phyloP scores from a whole-genome alignment of 331 rosid genomes.

The Arachis monticola region DNA sequence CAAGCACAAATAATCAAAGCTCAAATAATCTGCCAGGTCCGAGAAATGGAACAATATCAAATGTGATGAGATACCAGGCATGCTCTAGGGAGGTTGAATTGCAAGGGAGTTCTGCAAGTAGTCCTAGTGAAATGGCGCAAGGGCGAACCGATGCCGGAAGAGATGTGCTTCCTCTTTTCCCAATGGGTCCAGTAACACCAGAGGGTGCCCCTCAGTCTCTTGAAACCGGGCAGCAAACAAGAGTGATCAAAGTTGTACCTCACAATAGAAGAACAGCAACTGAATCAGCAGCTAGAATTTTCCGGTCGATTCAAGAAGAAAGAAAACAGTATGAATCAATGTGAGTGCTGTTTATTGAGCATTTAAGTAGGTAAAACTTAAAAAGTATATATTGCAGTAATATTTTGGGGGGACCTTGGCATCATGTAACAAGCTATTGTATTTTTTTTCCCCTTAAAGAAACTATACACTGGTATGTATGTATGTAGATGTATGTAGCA shows the following conservation, averaged over 20 bases:
- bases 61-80: constrained; percentile 45
- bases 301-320: constrained; percentile 88
- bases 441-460: constrained; percentile 39
- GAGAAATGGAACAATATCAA: constrained; percentile 46
- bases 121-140: constrained; percentile 58
- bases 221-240: constrained; percentile 49
- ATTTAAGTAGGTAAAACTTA: constrained; percentile 7
- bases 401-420: constrained; percentile 27
- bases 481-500: constrained; percentile 51
- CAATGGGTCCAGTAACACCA: constrained; percentile 47
- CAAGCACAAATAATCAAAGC: constrained; percentile 54
- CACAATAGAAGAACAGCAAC: constrained; percentile 80
- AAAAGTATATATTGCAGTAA: not conserved
- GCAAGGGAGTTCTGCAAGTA: constrained; percentile 71
- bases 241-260: constrained; percentile 89
- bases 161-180: constrained; percentile 66
- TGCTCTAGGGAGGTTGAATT: constrained; percentile 60
- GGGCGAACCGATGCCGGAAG: constrained; percentile 55
- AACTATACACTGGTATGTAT: constrained; percentile 46
- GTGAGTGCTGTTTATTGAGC: constrained; percentile 35
- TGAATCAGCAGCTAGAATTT: constrained; percentile 89
- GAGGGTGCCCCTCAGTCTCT: constrained; percentile 56
- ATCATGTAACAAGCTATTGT: constrained; percentile 35
- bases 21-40: constrained; percentile 49
- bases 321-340: constrained; percentile 64